Evolutionary conservation across 306 rosid genomes (phyloP).

Genomic region (Vigna reflexopilosa): DNA sequence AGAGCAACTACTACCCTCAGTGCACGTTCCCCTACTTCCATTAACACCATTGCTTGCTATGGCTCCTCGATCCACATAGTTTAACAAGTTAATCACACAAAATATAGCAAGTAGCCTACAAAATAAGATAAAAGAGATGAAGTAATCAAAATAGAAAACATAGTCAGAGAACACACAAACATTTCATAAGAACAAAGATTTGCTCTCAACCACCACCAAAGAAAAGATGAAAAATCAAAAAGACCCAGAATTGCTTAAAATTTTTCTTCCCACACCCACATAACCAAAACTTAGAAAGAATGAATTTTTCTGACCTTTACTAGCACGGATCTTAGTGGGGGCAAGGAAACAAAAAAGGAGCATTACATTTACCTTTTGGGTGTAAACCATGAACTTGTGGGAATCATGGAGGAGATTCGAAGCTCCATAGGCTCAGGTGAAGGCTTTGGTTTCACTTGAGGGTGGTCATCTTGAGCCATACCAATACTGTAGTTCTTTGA

Average conservation of each 20-base stretch:
- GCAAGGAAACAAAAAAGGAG: not conserved
- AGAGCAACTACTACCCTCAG: slow-evolving; percentile 63
- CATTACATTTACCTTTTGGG: slow-evolving; percentile 64
- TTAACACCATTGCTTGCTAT: slow-evolving; percentile 97
- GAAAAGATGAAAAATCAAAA: not conserved
- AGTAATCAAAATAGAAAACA: not conserved
- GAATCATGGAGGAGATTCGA: slow-evolving; percentile 48
- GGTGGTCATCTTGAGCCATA: slow-evolving; percentile 34
- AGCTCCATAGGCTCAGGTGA: slow-evolving; percentile 41
- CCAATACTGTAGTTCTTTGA: not conserved
- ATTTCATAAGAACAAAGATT: not conserved
- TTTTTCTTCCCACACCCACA: not conserved
- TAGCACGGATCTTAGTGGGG: slow-evolving; percentile 23
- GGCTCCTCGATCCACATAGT: slow-evolving; percentile 90
- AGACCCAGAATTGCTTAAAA: slow-evolving; percentile 10
- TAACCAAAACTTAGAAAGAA: slow-evolving; percentile 23
- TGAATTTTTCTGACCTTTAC: slow-evolving; percentile 16
- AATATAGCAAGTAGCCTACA: slow-evolving; percentile 80
- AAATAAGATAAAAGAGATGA: slow-evolving; percentile 31
- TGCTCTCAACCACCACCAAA: not conserved
- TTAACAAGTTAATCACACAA: slow-evolving; percentile 80
- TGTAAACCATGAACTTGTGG: slow-evolving; percentile 79
- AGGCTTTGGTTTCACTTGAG: not conserved
- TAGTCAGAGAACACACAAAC: too few relatives aligned
- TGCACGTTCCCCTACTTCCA: slow-evolving; percentile 74